Base-by-base conservation (phyloP, 768 basidiomycete species). In the Candolleomyces efflorescens region DNA sequence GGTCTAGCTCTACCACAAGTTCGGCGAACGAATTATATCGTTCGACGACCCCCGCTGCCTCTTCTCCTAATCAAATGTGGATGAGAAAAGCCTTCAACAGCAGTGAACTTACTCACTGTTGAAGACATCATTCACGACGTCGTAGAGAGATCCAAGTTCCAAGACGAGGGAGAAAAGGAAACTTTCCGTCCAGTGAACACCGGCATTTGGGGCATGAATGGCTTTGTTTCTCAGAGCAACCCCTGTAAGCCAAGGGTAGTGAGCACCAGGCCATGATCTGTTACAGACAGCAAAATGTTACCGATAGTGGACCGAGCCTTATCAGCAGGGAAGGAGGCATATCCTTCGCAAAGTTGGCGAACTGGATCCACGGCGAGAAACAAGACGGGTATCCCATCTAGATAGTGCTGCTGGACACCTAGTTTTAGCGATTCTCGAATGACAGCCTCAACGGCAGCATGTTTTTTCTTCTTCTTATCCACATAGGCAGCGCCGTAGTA, bases 361-460 rank as follows among this genome's bases (percentile, higher is more conserved):
- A 87, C 59, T 15, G 82, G 53, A 9, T 75, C 74, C 0, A 80
- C 75, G 5, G 85, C 86, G 15, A 73, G 67, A 67, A 86, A 92
- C 2, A 89, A 76, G 0, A 76, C 71, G 2, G 89, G 89, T 45
- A 90, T 82, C 18, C 89, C 92, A 65, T 89, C 89, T 17, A 90
- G 71, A 61, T 83, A 91, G 65, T 90, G 86, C 60, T 88, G 84
- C 63, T 89, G 87, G 18, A 80, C 77, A 10, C 92, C 91, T 24
- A 93, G 78, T 69, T 95, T 98, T 58, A 97, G 71, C 5, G 90
- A 90, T 48, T 96, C 91, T 49, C 89, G 81, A 36, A 98, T 80
- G 26, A 87, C 85, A 27, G 83, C 82, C 54, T 90, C 86, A 5
- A 87, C 78, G 0, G 84, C 82, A 6, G 79, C 75, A 10, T 81